Conservation (phyloP, 805 yeast genomes). For the Cyberlindnera nakhonratchasimensis region DNA sequence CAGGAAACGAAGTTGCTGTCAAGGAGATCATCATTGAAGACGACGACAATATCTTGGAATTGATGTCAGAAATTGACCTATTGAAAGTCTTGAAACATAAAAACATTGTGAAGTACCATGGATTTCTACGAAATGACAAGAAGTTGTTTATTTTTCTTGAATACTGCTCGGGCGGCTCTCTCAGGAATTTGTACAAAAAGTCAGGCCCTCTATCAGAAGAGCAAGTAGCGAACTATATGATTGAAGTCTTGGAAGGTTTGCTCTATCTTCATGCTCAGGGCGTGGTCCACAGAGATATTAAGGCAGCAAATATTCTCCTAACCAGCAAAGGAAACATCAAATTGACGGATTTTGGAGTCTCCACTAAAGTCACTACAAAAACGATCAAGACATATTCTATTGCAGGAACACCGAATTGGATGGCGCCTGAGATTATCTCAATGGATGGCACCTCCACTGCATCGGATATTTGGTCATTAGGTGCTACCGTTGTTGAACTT, state of each 20-base stretch:
- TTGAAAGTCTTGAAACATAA: conserved; percentile 78
- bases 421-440: conserved; percentile 94
- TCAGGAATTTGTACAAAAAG: conserved; percentile 40
- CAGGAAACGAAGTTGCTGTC: conserved; percentile 71
- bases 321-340: conserved; percentile 66
- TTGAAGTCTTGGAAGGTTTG: conserved; percentile 68
- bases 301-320: conserved; percentile 72
- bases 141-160: conserved; percentile 74
- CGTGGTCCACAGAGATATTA: conserved; percentile 70
- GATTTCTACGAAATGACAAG: conserved; percentile 71
- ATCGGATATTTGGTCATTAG: conserved; percentile 91
- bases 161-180: conserved; percentile 66
- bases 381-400: conserved; percentile 51
- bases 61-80: conserved; percentile 63
- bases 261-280: conserved; percentile 61
- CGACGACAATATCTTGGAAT: conserved; percentile 60
- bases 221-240: conserved; percentile 55
- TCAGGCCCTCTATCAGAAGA: conserved; percentile 55
- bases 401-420: conserved; percentile 95
- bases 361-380: conserved; percentile 60
- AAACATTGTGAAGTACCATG: conserved; percentile 88
- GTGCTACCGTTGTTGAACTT: conserved; percentile 90
- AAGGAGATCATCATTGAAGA: conserved; percentile 74
- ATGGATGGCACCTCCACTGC: conserved; percentile 84
- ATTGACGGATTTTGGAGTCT: conserved; percentile 72